Evolutionary conservation across 169 alveolate species (phyloP), one percentile per base, ranked within the genome.

Genomic region (Blepharisma undulans): DNA sequence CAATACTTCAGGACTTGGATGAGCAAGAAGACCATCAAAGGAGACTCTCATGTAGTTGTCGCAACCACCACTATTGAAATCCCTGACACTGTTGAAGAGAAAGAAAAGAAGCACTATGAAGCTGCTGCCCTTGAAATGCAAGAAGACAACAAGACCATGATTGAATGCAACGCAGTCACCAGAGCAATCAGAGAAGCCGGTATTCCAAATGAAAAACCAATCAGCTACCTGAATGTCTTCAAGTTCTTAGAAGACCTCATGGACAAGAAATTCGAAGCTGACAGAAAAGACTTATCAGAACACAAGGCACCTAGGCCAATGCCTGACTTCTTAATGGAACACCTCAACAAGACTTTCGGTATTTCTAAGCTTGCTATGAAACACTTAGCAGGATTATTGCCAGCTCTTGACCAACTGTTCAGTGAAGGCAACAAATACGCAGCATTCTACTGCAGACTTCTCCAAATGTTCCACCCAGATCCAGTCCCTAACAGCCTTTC

Each of bases 221-320:
- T 78, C 29, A 78, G 86, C 60, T 25, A 29, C 34, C 7, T 78
- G 34, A 78, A 59, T 30, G 33, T 84, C 79, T 84, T 48, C 60
- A 60, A 86, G 72, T 86, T 86, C 66, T 29, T 86, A 16, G 91
- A 86, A 66, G 82, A 86, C 7, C 60, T 86, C 14, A 86, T 86
- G 91, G 91, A 86, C 10, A 72, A 61, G 48, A 86, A 86, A 86
- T 72, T 71, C 36, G 91, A 60, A 29, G 71, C 61, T 60, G 91
- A 86, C 72, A 71, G 32, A 66, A 25, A 27, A 66, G 84, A 86
- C 32, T 21, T 66, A 10, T 29, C 30, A 27, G 84, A 86, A 3
- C n/a, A 4, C 25, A n/a, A 27, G 8, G 8, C 61, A 16, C n/a
- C 72, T 19, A 25, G n/a, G 14, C 25, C 84, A 25, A 66, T 86